These are phyloP conservation scores for Pseudocercospora crystallina DNA, from an alignment of 2,329 filamentous ascomycete genomes.

Conservation along the genomic window DNA sequence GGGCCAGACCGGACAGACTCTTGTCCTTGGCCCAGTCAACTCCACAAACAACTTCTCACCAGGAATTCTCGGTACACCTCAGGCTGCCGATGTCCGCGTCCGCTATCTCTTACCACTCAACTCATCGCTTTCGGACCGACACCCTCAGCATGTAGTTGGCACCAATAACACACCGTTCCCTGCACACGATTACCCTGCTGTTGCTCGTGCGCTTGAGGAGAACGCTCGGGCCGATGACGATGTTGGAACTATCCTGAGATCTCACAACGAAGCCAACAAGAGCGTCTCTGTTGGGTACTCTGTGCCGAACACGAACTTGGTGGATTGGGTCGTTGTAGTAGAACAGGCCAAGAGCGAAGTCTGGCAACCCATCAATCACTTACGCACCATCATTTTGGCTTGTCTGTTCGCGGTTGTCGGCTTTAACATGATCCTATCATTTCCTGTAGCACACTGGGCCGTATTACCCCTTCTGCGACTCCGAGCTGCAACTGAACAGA, in stretches of 20 bases:
- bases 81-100: slow-evolving; percentile 25
- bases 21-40: slow-evolving; percentile 68
- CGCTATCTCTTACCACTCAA: slow-evolving; percentile 34
- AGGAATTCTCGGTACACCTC: slow-evolving; percentile 28
- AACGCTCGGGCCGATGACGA: slow-evolving; percentile 48
- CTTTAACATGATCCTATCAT: slow-evolving; percentile 67
- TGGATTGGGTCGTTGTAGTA: slow-evolving; percentile 79
- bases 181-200: slow-evolving; percentile 63
- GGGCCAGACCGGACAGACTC: slow-evolving; percentile 67
- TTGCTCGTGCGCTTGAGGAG: slow-evolving; percentile 58
- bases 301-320: slow-evolving; percentile 64
- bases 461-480: slow-evolving; percentile 77
- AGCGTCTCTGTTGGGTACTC: slow-evolving; percentile 79
- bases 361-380: slow-evolving; percentile 70
- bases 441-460: slow-evolving; percentile 78
- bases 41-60: slow-evolving; percentile 58
- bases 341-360: slow-evolving; percentile 75
- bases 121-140: slow-evolving; percentile 26
- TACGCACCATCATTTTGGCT: slow-evolving; percentile 77
- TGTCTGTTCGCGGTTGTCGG: slow-evolving; percentile 81
- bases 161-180: slow-evolving; percentile 56
- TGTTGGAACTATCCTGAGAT: slow-evolving; percentile 62
- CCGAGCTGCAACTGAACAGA: slow-evolving; percentile 71
- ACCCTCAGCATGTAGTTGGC: slow-evolving; percentile 34
- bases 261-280: slow-evolving; percentile 66